Evolutionary conservation across 1,284 basidiomycete genomes (phyloP).

Genomic region (Ganoderma lucidum): DNA sequence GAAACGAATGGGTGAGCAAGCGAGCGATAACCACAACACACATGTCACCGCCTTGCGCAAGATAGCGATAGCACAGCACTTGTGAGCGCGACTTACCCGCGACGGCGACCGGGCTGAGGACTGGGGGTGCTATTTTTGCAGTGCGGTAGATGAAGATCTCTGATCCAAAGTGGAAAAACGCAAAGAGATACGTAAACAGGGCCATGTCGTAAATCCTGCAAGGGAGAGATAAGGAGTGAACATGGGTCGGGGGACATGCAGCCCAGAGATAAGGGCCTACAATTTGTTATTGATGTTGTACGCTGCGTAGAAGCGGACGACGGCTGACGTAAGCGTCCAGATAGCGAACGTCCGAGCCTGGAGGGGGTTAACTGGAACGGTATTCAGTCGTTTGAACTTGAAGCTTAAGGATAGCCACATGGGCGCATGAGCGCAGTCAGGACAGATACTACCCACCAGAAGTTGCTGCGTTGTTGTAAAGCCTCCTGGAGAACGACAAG

Average conservation of each 20-base stretch:
- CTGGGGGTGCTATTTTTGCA: constrained; percentile 69
- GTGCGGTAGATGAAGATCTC: constrained; percentile 89
- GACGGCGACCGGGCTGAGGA: constrained; percentile 85
- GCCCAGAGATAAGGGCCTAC: constrained; percentile 54
- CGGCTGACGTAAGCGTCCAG: constrained; percentile 88
- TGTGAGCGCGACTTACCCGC: constrained; percentile 69
- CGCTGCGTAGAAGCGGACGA: constrained; percentile 85
- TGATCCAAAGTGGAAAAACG: constrained; percentile 88
- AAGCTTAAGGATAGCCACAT: not conserved
- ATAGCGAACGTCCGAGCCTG: constrained; percentile 88
- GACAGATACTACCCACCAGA: constrained; percentile 27
- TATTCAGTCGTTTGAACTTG: not conserved
- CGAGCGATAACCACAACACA: constrained; percentile 2
- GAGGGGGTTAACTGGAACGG: constrained; percentile 75
- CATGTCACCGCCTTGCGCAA: not conserved
- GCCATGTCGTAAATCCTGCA: constrained; percentile 90
- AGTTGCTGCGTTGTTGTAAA: constrained; percentile 72
- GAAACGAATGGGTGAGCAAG: constrained; percentile 7
- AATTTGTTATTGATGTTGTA: constrained; percentile 84
- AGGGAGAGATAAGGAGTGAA: constrained; percentile 1
- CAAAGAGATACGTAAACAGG: constrained; percentile 88
- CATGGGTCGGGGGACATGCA: constrained; percentile 14
- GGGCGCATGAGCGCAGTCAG: not conserved
- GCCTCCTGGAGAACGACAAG: constrained; percentile 76
- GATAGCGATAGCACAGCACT: constrained; percentile 9